These are phyloP conservation scores for Hypoxylon sp. DNA, from an alignment of 2,329 filamentous ascomycete species.

Conservation along the genomic window DNA sequence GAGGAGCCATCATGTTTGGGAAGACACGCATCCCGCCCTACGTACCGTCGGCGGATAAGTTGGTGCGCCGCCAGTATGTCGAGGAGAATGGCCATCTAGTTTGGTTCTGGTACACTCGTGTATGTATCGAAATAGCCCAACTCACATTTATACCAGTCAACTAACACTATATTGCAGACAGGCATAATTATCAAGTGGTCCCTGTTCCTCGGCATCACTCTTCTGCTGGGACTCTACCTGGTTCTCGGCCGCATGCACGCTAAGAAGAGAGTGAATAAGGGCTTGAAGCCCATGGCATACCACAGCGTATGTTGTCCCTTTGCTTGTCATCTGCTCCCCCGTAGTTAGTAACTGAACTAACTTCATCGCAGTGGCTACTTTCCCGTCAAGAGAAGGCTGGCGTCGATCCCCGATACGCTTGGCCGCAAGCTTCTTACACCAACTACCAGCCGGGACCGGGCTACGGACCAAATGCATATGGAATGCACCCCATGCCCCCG, in stretches of 20 bases:
- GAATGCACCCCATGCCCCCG: slow-evolving; percentile 69
- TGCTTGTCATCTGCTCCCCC: neutral
- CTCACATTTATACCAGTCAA: neutral
- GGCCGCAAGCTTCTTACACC: slow-evolving; percentile 59
- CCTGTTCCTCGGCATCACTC: slow-evolving; percentile 74
- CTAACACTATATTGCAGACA: slow-evolving; percentile 59
- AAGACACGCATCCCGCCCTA: slow-evolving; percentile 42
- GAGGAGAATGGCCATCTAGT: slow-evolving; percentile 43
- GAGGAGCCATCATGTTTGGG: slow-evolving; percentile 39
- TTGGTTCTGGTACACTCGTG: slow-evolving; percentile 54
- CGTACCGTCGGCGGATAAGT: slow-evolving; percentile 16
- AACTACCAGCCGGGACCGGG: slow-evolving; percentile 57
- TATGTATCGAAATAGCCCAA: slow-evolving; percentile 32
- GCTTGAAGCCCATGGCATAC: slow-evolving; percentile 75
- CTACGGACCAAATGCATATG: slow-evolving; percentile 55
- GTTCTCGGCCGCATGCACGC: slow-evolving; percentile 80
- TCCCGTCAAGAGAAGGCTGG: slow-evolving; percentile 62
- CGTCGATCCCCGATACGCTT: slow-evolving; percentile 66
- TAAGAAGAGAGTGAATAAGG: slow-evolving; percentile 74
- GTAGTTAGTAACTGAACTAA: slow-evolving; percentile 1
- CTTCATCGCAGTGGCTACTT: slow-evolving; percentile 64
- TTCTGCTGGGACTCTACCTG: slow-evolving; percentile 73
- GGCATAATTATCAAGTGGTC: slow-evolving; percentile 79
- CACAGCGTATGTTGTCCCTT: slow-evolving; percentile 70
- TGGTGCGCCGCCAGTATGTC: slow-evolving; percentile 44